Conservation (phyloP, 257 asterid species). For the Lantana camara region DNA sequence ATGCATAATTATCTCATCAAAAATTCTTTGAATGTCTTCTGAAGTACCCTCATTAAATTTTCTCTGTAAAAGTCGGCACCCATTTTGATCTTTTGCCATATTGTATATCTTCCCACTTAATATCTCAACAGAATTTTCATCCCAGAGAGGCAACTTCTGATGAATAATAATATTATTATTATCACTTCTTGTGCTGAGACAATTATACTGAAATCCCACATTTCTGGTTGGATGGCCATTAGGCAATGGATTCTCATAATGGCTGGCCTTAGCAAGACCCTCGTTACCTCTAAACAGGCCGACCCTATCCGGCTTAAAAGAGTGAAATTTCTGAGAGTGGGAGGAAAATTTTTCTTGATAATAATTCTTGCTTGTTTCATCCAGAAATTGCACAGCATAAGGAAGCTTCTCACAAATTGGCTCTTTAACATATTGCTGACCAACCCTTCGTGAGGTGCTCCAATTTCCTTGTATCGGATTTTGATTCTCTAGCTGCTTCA, state of each 20-base stretch:
- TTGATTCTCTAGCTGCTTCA: neutral
- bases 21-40: neutral
- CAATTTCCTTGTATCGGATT: neutral
- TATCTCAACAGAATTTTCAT: neutral
- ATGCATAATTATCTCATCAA: slow-evolving; percentile 5
- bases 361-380: neutral
- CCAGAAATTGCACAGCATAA: neutral
- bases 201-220: neutral
- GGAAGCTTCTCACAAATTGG: neutral
- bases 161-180: neutral
- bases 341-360: neutral
- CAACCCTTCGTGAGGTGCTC: neutral
- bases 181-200: neutral
- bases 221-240: neutral
- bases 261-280: neutral
- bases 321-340: neutral
- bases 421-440: neutral
- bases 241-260: neutral
- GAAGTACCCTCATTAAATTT: slow-evolving; percentile 4
- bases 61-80: slow-evolving; percentile 1
- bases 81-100: slow-evolving; percentile 2
- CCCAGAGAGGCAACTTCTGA: neutral
- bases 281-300: neutral
- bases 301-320: neutral
- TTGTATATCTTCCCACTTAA: neutral